These are phyloP conservation scores for Dipodascus geniculatus DNA, from an alignment of 805 yeast genomes.

Conservation along the genomic window DNA sequence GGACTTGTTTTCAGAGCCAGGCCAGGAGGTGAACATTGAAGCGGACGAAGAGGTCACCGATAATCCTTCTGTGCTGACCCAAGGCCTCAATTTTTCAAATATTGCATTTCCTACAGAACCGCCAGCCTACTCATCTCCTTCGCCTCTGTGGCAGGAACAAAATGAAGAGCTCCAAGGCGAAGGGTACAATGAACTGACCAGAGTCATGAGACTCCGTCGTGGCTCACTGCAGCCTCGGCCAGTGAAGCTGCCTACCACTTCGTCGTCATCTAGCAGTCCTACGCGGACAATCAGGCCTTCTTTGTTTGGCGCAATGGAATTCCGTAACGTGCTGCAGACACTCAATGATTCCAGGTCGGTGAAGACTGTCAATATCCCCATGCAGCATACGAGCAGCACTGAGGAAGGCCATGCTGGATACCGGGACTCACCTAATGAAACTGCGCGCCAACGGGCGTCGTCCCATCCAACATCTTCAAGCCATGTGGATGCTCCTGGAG, in stretches of 20 bases:
- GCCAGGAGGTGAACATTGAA: constrained; percentile 11
- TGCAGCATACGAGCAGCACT: not conserved
- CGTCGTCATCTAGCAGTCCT: constrained; percentile 3
- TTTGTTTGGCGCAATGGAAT: constrained; percentile 29
- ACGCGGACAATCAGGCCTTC: constrained; percentile 25
- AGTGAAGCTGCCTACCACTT: not conserved
- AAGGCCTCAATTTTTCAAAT: not conserved
- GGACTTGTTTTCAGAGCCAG: constrained; percentile 14
- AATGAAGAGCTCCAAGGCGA: constrained; percentile 14
- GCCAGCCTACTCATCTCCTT: not conserved
- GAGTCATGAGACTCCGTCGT: constrained; percentile 9
- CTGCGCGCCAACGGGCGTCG: not conserved
- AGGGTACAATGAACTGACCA: constrained; percentile 13
- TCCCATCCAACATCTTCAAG: not conserved
- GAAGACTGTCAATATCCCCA: not conserved
- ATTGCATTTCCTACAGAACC: not conserved
- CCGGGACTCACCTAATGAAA: not conserved
- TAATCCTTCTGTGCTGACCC: not conserved
- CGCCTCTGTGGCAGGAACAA: constrained; percentile 4
- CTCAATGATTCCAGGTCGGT: not conserved
- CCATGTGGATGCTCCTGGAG: not conserved
- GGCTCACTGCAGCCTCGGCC: not conserved
- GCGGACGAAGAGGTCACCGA: constrained; percentile 14
- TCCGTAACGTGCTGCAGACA: constrained; percentile 17
- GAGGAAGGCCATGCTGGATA: not conserved